Conservation (phyloP, 2,329 filamentous ascomycete genomes). For the Calonectria multiphialidica region DNA sequence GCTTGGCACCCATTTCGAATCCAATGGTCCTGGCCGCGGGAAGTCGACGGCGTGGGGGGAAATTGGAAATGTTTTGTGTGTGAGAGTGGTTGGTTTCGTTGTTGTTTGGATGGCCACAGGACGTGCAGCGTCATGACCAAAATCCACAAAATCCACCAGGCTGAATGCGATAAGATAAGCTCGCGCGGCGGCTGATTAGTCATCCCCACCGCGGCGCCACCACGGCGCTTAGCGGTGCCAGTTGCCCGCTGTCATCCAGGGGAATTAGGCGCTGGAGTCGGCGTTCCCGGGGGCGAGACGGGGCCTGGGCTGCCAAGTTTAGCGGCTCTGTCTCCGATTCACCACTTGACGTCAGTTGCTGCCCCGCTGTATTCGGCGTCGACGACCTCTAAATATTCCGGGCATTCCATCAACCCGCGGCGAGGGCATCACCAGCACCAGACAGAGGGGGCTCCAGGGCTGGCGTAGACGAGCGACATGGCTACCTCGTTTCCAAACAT, state of each 20-base stretch:
- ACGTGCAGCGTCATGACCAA: constrained; percentile 40
- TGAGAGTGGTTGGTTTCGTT: constrained; percentile 6
- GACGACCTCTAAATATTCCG: constrained; percentile 17
- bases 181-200: constrained; percentile 36
- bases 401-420: not conserved
- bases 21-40: constrained; percentile 22
- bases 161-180: constrained; percentile 43
- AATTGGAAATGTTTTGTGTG: constrained; percentile 18
- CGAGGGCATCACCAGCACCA: not conserved
- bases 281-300: constrained; percentile 9
- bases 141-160: constrained; percentile 25
- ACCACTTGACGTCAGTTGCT: constrained; percentile 25
- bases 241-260: constrained; percentile 15
- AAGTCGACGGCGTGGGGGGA: constrained; percentile 32
- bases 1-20: constrained; percentile 54
- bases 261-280: constrained; percentile 28
- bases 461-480: constrained; percentile 47
- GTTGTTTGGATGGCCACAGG: constrained; percentile 18
- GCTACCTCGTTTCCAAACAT: constrained; percentile 74
- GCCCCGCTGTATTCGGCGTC: constrained; percentile 18
- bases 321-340: not conserved
- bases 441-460: not conserved
- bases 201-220: constrained; percentile 18
- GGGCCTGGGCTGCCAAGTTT: not conserved
- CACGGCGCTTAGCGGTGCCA: constrained; percentile 8